A percentile compares a stretch with the other conserved stretches of the same genome.
Evolutionary conservation across 164 flowering plant genomes (phyloP).

Genomic region (Piper longum): DNA sequence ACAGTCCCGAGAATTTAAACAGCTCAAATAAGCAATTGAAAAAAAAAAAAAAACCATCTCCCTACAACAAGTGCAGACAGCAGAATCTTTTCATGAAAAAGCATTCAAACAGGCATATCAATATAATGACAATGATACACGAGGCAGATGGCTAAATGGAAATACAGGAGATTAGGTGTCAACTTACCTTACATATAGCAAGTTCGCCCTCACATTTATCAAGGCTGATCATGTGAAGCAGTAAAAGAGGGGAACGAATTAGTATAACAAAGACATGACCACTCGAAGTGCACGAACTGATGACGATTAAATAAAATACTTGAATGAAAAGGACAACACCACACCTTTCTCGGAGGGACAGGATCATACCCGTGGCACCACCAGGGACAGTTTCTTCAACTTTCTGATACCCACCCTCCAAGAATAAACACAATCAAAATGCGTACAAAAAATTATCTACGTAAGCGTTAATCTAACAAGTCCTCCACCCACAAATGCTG

Average conservation of each 20-base stretch:
- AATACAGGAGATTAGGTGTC: neutral
- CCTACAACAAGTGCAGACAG: neutral
- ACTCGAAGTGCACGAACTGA: neutral
- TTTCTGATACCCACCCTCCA: constrained; percentile 42
- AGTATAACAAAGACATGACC: neutral
- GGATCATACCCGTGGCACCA: constrained; percentile 86
- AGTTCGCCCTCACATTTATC: constrained; percentile 65
- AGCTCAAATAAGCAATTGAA: neutral
- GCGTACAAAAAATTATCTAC: neutral
- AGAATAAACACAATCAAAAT: neutral
- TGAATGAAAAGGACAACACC: neutral
- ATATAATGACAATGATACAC: too few relatives aligned
- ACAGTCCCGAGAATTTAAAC: too few relatives aligned
- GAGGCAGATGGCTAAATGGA: neutral
- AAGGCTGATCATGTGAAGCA: constrained; percentile 43
- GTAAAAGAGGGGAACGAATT: neutral
- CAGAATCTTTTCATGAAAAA: too few relatives aligned
- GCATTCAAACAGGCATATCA: neutral
- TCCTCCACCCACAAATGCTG: neutral
- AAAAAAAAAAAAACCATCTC: too few relatives aligned
- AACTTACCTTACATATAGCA: constrained; percentile 59
- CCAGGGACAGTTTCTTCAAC: constrained; percentile 88
- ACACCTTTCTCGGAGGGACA: constrained; percentile 91
- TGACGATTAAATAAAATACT: too few relatives aligned
- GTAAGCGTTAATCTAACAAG: neutral